These are phyloP conservation scores for Tillandsia fasciculata DNA, from an alignment of 176 grass and related monocot species.

Conservation along the genomic window DNA sequence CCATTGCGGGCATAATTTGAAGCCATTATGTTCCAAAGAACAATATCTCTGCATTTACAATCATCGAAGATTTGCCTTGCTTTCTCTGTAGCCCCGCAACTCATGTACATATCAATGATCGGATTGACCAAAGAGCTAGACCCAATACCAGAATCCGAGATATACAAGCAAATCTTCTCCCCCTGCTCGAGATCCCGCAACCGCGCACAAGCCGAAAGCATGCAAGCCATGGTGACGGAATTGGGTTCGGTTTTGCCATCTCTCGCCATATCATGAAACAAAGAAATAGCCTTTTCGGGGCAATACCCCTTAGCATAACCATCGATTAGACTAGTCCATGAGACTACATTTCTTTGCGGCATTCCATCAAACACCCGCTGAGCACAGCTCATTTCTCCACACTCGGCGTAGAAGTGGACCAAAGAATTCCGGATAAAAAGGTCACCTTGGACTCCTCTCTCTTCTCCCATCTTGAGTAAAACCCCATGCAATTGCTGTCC, in stretches of 20 bases:
- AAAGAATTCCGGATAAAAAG: constrained; percentile 2
- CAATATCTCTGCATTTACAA: background rate
- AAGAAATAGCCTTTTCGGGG: constrained; percentile 8
- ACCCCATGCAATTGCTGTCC: constrained; percentile 10
- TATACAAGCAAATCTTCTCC: constrained; percentile 5
- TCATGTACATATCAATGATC: constrained; percentile 11
- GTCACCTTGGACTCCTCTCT: background rate
- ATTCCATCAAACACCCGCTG: constrained; percentile 7
- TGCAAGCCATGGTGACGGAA: constrained; percentile 2
- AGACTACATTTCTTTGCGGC: constrained; percentile 7
- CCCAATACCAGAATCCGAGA: background rate
- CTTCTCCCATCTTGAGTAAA: constrained; percentile 6
- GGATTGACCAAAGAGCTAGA: constrained; percentile 3
- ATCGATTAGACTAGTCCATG: constrained; percentile 14
- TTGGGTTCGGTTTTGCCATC: background rate
- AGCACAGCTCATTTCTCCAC: background rate
- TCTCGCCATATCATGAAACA: constrained; percentile 7
- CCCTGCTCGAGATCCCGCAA: background rate
- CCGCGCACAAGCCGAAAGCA: constrained; percentile 4
- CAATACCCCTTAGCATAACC: constrained; percentile 7
- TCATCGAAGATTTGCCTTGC: constrained; percentile 3
- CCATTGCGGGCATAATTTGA: constrained; percentile 10
- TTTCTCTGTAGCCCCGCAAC: background rate
- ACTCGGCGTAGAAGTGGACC: constrained; percentile 4
- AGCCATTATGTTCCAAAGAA: constrained; percentile 16